Evolutionary conservation across 2,329 filamentous ascomycete species (phyloP).

Genomic region (Phoma sp.): DNA sequence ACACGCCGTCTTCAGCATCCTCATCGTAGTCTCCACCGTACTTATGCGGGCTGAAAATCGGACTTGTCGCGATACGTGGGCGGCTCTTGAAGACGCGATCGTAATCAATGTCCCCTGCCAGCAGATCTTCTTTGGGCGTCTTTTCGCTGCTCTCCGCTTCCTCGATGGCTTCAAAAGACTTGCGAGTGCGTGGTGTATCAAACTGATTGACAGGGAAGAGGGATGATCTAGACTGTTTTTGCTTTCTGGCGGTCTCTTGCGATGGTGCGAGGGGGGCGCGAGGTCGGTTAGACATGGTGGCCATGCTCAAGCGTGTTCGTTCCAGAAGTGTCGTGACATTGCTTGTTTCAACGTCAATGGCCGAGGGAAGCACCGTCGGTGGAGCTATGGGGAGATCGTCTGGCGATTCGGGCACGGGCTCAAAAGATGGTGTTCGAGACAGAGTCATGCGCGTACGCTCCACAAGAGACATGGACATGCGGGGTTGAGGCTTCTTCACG

Average conservation of each 20-base stretch:
- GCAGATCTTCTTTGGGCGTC: constrained; percentile 71
- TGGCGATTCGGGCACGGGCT: constrained; percentile 35
- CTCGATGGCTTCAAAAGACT: constrained; percentile 30
- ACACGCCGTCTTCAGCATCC: constrained; percentile 16
- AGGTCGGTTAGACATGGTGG: constrained; percentile 57
- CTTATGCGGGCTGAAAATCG: constrained; percentile 52
- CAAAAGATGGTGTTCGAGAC: constrained; percentile 42
- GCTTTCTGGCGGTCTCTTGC: constrained; percentile 21
- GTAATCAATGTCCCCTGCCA: constrained; percentile 75
- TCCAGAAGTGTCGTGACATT: constrained; percentile 62
- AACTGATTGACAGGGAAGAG: constrained; percentile 63
- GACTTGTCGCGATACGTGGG: constrained; percentile 80
- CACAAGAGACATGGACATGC: constrained; percentile 52
- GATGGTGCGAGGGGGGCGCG: constrained; percentile 21
- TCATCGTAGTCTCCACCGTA: constrained; percentile 10
- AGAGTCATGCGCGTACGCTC: constrained; percentile 58
- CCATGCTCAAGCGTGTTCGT: constrained; percentile 82
- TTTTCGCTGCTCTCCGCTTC: constrained; percentile 36
- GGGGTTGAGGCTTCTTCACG: constrained; percentile 45
- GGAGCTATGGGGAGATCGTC: constrained; percentile 3
- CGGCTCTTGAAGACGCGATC: constrained; percentile 84
- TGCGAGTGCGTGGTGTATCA: constrained; percentile 56
- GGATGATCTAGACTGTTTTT: constrained; percentile 28
- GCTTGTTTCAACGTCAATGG: constrained; percentile 27
- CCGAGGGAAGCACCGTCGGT: constrained; percentile 23